Percentiles rank a stretch among this genome's conserved stretches.
phyloP scores from a whole-genome alignment of 1,284 basidiomycete species.

The Fomitiporia mediterranea region DNA sequence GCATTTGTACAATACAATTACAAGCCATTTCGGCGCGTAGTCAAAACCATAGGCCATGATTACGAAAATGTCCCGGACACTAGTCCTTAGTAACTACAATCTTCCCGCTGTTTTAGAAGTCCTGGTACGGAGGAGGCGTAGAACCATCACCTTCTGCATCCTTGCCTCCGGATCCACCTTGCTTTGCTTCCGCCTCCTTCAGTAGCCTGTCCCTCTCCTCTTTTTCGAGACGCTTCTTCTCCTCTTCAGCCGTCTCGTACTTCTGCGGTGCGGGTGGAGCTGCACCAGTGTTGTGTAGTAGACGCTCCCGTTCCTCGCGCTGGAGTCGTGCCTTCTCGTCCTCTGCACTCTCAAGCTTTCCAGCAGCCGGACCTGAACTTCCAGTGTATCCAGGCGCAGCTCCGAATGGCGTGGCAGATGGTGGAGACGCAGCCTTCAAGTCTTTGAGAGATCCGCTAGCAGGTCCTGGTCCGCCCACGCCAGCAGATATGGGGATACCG shows the following conservation, averaged over 20 bases:
- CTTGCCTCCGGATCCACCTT: slow-evolving; percentile 21
- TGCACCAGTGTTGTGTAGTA: slow-evolving; percentile 24
- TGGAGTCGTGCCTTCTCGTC: slow-evolving; percentile 39
- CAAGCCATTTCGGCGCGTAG: too few relatives aligned
- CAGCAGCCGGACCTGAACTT: neutral
- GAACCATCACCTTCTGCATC: slow-evolving; percentile 28
- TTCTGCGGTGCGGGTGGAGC: slow-evolving; percentile 21
- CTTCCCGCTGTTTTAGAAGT: slow-evolving; percentile 34
- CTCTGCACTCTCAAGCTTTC: slow-evolving; percentile 34
- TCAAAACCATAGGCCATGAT: too few relatives aligned
- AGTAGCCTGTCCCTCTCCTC: slow-evolving; percentile 58
- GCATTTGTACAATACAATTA: too few relatives aligned
- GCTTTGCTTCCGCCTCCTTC: slow-evolving; percentile 23
- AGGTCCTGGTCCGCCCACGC: slow-evolving; percentile 54
- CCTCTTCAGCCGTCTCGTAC: slow-evolving; percentile 55
- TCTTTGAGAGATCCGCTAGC: slow-evolving; percentile 57
- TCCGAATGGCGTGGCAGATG: neutral
- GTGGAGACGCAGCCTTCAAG: slow-evolving; percentile 36
- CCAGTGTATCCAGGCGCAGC: neutral
- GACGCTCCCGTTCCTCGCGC: slow-evolving; percentile 35
- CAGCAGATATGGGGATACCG: slow-evolving; percentile 49
- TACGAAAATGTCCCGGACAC: too few relatives aligned
- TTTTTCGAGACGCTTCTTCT: slow-evolving; percentile 62
- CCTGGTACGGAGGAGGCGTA: slow-evolving; percentile 65
- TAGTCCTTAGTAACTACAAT: neutral